A percentile compares a stretch with the other conserved stretches of the same genome.
Evolutionary conservation across 768 basidiomycete genomes (phyloP).

Genomic region (Mycena crocata): DNA sequence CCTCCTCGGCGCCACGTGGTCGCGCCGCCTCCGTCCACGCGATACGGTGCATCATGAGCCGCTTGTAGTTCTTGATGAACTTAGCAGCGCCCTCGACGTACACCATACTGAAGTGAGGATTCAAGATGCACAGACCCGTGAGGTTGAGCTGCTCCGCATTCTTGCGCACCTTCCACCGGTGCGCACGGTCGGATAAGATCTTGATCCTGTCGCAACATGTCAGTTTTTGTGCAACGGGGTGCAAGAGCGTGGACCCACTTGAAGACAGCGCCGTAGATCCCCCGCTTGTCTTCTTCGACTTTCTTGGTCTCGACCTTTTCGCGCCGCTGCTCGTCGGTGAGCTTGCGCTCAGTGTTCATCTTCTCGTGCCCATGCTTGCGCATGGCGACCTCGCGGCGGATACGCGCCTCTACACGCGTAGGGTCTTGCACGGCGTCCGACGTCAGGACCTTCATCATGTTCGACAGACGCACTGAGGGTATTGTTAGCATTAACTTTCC

Average conservation of each 20-base stretch:
- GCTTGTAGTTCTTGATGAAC: constrained; percentile 87
- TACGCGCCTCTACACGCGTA: constrained; percentile 95
- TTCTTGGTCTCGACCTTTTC: constrained; percentile 92
- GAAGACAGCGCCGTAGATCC: constrained; percentile 85
- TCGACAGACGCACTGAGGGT: constrained; percentile 84
- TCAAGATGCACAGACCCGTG: constrained; percentile 91
- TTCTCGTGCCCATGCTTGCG: constrained; percentile 91
- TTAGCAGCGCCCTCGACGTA: constrained; percentile 94
- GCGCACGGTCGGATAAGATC: constrained; percentile 89
- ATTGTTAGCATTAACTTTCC: constrained; percentile 1
- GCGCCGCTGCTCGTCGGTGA: constrained; percentile 89
- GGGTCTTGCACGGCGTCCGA: constrained; percentile 98
- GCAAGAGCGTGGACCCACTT: constrained; percentile 68
- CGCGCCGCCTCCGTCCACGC: constrained; percentile 94
- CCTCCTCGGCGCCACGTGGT: constrained; percentile 78
- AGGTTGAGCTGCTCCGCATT: constrained; percentile 94
- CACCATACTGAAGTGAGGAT: constrained; percentile 89
- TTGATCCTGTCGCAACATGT: constrained; percentile 69
- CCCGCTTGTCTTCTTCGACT: constrained; percentile 88
- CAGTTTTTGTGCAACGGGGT: neutral
- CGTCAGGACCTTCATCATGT: constrained; percentile 97
- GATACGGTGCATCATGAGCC: constrained; percentile 87
- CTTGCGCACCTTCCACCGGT: constrained; percentile 96
- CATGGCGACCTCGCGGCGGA: constrained; percentile 92
- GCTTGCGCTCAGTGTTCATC: constrained; percentile 92